Conservation (phyloP, 2,329 filamentous ascomycete genomes). For the Geosmithia morbida region DNA sequence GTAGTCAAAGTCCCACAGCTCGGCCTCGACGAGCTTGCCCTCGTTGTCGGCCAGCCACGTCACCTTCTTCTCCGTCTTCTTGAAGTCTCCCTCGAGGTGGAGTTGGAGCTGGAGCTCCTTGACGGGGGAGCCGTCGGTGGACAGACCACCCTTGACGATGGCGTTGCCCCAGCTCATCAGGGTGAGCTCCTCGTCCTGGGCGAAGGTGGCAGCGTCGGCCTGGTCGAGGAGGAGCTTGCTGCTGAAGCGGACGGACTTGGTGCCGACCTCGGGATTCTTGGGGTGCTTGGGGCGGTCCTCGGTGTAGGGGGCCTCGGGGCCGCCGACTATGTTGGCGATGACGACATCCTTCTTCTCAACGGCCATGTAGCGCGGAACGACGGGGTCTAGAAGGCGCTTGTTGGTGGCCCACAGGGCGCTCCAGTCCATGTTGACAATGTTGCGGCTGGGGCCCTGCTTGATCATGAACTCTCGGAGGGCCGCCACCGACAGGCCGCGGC, state of each 20-base stretch:
- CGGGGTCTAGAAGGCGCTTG: slow-evolving; percentile 70
- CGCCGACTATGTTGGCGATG: slow-evolving; percentile 54
- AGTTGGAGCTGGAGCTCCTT: slow-evolving; percentile 66
- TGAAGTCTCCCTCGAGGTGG: slow-evolving; percentile 86
- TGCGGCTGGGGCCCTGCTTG: slow-evolving; percentile 71
- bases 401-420: slow-evolving; percentile 58
- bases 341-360: slow-evolving; percentile 59
- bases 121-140: slow-evolving; percentile 32
- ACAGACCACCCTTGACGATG: slow-evolving; percentile 50
- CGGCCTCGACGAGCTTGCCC: slow-evolving; percentile 65
- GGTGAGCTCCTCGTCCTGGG: slow-evolving; percentile 78
- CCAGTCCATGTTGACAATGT: slow-evolving; percentile 78
- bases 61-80: slow-evolving; percentile 91
- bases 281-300: slow-evolving; percentile 76
- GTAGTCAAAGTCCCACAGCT: slow-evolving; percentile 91
- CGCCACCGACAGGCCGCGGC: slow-evolving; percentile 65
- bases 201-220: slow-evolving; percentile 69
- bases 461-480: slow-evolving; percentile 74
- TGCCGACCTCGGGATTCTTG: slow-evolving; percentile 76
- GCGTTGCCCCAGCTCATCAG: slow-evolving; percentile 96
- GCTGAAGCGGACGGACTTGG: slow-evolving; percentile 73
- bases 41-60: slow-evolving; percentile 78
- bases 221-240: slow-evolving; percentile 70
- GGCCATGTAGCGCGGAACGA: slow-evolving; percentile 60
- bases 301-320: slow-evolving; percentile 50